phyloP scores from a whole-genome alignment of 768 basidiomycete species.

The Phaffia australis region DNA sequence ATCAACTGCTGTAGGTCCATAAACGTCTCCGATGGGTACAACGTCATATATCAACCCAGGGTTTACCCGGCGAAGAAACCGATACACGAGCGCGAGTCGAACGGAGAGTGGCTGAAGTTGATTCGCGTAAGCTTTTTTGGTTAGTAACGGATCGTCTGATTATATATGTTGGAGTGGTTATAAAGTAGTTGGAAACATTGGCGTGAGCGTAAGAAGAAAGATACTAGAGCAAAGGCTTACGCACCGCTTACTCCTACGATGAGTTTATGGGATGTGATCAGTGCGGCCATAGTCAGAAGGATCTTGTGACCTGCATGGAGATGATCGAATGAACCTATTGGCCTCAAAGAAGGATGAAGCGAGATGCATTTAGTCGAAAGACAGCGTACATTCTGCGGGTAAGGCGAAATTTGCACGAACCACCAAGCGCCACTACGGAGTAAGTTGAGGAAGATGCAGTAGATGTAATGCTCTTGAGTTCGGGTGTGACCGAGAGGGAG shows the following conservation, averaged over 20 bases:
- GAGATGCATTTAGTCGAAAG: background rate
- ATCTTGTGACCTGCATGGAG: constrained; percentile 96
- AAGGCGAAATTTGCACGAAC: background rate
- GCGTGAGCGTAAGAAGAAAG: background rate
- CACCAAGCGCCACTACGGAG: constrained; percentile 77
- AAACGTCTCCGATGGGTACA: constrained; percentile 70
- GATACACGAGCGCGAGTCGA: background rate
- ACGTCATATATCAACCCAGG: constrained; percentile 41
- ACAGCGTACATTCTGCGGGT: background rate
- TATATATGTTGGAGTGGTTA: background rate
- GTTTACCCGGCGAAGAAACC: background rate
- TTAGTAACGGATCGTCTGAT: constrained; percentile 18
- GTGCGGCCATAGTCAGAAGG: constrained; percentile 80
- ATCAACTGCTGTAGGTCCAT: constrained; percentile 81
- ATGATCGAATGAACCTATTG: constrained; percentile 77
- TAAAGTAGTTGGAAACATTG: background rate
- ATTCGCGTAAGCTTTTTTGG: constrained; percentile 6
- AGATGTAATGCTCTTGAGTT: constrained; percentile 13
- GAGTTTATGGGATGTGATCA: constrained; percentile 64
- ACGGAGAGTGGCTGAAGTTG: constrained; percentile 9
- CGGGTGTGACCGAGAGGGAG: constrained; percentile 4
- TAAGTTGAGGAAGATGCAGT: constrained; percentile 28
- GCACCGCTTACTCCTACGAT: constrained; percentile 81
- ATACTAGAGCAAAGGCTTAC: constrained; percentile 28
- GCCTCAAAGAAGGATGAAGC: background rate